These are phyloP conservation scores for Incumbomyces lentus DNA, from an alignment of 2,329 filamentous ascomycete genomes.

Conservation along the genomic window DNA sequence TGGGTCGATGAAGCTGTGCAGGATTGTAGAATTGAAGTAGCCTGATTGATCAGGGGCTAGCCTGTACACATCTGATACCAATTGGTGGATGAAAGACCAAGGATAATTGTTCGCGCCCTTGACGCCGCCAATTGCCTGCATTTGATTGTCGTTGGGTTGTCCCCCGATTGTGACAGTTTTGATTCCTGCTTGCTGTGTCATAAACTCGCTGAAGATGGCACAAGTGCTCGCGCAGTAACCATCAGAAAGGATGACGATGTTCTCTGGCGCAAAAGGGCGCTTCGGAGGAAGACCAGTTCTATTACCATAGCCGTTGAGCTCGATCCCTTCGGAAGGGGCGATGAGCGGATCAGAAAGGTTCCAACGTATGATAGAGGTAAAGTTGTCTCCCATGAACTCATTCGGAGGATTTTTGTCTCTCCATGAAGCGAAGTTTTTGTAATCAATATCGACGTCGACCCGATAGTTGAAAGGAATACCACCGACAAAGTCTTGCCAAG, in stretches of 20 bases:
- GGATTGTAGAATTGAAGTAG: constrained; percentile 13
- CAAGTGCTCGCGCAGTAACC: constrained; percentile 51
- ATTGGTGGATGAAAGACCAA: constrained; percentile 2
- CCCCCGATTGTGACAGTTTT: constrained; percentile 52
- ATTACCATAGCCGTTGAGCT: constrained; percentile 40
- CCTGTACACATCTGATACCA: neutral
- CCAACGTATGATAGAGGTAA: constrained; percentile 48
- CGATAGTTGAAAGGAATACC: constrained; percentile 13
- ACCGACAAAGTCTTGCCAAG: constrained; percentile 17
- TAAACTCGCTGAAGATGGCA: constrained; percentile 46
- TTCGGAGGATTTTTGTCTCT: constrained; percentile 34
- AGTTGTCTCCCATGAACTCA: constrained; percentile 41
- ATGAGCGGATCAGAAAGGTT: constrained; percentile 35
- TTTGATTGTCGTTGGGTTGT: constrained; percentile 42
- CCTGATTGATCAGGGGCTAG: constrained; percentile 1
- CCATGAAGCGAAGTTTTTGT: constrained; percentile 39
- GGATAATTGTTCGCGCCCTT: constrained; percentile 37
- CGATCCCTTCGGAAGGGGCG: constrained; percentile 24
- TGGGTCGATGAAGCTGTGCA: constrained; percentile 6
- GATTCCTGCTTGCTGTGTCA: constrained; percentile 44
- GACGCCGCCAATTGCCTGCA: constrained; percentile 56
- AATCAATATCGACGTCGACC: constrained; percentile 30
- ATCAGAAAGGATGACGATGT: constrained; percentile 39
- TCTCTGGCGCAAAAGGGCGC: constrained; percentile 46
- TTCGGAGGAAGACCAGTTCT: constrained; percentile 33